These are phyloP conservation scores for Trichoderma breve DNA, from an alignment of 2,329 filamentous ascomycete genomes.

Conservation along the genomic window DNA sequence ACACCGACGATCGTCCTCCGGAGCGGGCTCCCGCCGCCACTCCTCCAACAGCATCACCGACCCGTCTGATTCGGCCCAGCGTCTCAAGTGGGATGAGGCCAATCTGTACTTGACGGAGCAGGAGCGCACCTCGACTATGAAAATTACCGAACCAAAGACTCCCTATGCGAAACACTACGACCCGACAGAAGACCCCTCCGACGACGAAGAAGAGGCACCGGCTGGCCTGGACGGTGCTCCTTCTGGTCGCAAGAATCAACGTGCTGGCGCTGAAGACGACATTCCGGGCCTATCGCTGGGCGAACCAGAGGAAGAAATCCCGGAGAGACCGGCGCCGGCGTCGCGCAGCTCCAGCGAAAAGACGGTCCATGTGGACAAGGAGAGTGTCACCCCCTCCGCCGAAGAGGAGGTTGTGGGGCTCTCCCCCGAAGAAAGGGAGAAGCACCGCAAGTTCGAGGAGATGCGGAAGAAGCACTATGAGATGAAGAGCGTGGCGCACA, in stretches of 20 bases:
- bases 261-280: slow-evolving; percentile 60
- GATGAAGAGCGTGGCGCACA: slow-evolving; percentile 89
- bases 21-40: slow-evolving; percentile 68
- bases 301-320: slow-evolving; percentile 77
- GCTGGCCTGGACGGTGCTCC: slow-evolving; percentile 32
- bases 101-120: slow-evolving; percentile 97
- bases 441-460: slow-evolving; percentile 88
- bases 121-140: slow-evolving; percentile 94
- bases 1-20: slow-evolving; percentile 75
- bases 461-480: slow-evolving; percentile 96
- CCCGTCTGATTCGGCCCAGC: slow-evolving; percentile 58
- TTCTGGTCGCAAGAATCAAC: slow-evolving; percentile 33
- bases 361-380: slow-evolving; percentile 76
- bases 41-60: slow-evolving; percentile 52
- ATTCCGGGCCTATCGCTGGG: slow-evolving; percentile 91
- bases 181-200: slow-evolving; percentile 80
- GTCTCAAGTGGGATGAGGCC: slow-evolving; percentile 97
- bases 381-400: slow-evolving; percentile 57
- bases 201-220: slow-evolving; percentile 52
- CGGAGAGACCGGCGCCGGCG: slow-evolving; percentile 40
- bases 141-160: slow-evolving; percentile 98
- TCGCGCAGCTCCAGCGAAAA: slow-evolving; percentile 51
- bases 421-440: slow-evolving; percentile 75
- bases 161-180: slow-evolving; percentile 93
- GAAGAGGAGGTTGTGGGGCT: slow-evolving; percentile 54